Percentiles rank a stretch among this genome's conserved stretches.
Conservation (phyloP, 2,329 filamentous ascomycete species). For the Hypoxylon sp. region DNA sequence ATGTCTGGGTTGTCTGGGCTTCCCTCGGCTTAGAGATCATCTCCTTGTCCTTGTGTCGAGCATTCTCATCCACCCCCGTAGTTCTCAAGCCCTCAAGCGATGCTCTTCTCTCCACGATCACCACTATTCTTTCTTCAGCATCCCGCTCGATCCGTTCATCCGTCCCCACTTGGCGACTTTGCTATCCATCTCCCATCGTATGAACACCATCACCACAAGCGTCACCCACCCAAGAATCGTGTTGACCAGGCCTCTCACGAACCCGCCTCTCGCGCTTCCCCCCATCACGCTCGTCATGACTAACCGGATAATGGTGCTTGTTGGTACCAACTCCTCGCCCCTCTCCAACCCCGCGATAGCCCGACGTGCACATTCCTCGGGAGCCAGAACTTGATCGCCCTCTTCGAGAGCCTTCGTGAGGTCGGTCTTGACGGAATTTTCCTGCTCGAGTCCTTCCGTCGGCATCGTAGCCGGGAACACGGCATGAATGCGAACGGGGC, state of each 20-base stretch:
- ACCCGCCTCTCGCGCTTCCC: conserved; percentile 53
- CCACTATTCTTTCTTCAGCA: conserved; percentile 31
- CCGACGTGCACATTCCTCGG: conserved; percentile 72
- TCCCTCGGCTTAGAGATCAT: conserved; percentile 13
- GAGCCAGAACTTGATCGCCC: conserved; percentile 58
- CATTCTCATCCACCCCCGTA: conserved; percentile 9
- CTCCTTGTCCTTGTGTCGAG: conserved; percentile 2
- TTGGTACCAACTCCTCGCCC: conserved; percentile 75
- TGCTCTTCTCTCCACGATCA: conserved; percentile 1
- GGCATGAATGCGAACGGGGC: conserved; percentile 71
- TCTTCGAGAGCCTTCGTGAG: conserved; percentile 58
- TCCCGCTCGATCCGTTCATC: conserved; percentile 49
- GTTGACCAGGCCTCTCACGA: conserved; percentile 53
- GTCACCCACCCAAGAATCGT: conserved; percentile 56
- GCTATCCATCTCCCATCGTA: conserved; percentile 58
- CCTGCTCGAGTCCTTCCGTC: conserved; percentile 65
- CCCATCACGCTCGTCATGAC: conserved; percentile 66
- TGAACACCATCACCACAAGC: conserved; percentile 56
- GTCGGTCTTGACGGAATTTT: conserved; percentile 58
- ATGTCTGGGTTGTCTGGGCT: background rate
- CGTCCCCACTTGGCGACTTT: conserved; percentile 57
- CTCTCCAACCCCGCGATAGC: conserved; percentile 72
- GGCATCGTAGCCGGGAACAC: conserved; percentile 77
- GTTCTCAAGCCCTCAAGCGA: conserved; percentile 10
- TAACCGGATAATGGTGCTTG: conserved; percentile 69